These are phyloP conservation scores for Mycena kentingensis DNA, from an alignment of 768 basidiomycete genomes.

Conservation along the genomic window DNA sequence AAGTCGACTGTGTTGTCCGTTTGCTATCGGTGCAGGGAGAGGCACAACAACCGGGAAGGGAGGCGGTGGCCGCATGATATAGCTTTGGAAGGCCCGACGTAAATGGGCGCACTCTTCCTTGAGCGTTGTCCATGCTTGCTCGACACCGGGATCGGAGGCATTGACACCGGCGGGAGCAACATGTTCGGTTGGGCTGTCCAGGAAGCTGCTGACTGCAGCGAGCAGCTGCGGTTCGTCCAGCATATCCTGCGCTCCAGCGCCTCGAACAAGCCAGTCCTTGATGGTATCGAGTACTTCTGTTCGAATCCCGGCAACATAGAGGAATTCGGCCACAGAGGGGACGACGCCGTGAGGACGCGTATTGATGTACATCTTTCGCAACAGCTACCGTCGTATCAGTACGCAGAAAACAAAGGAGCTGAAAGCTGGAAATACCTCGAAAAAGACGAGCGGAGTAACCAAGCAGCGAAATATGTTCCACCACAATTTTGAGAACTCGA, in stretches of 20 bases:
- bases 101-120: constrained; percentile 45
- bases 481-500: constrained; percentile 76
- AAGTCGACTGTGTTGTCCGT: constrained; percentile 30
- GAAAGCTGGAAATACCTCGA: constrained; percentile 52
- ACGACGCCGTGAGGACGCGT: constrained; percentile 46
- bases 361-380: constrained; percentile 72
- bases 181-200: constrained; percentile 58
- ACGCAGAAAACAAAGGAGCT: constrained; percentile 1
- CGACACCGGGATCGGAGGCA: constrained; percentile 47
- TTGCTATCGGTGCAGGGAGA: constrained; percentile 21
- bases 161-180: constrained; percentile 43
- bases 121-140: constrained; percentile 48
- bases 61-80: constrained; percentile 62
- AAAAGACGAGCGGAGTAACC: constrained; percentile 77
- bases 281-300: constrained; percentile 65
- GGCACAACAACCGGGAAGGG: constrained; percentile 29
- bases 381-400: constrained; percentile 46
- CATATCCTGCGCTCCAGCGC: constrained; percentile 78
- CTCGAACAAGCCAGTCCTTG: constrained; percentile 70
- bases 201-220: constrained; percentile 58
- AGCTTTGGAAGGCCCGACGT: constrained; percentile 47
- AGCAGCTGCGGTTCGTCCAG: constrained; percentile 72
- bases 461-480: constrained; percentile 85
- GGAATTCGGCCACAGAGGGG: constrained; percentile 47
- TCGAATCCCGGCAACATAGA: constrained; percentile 53